Evolutionary conservation across 176 grass and related monocot species (phyloP).

Genomic region (Poa pratensis): DNA sequence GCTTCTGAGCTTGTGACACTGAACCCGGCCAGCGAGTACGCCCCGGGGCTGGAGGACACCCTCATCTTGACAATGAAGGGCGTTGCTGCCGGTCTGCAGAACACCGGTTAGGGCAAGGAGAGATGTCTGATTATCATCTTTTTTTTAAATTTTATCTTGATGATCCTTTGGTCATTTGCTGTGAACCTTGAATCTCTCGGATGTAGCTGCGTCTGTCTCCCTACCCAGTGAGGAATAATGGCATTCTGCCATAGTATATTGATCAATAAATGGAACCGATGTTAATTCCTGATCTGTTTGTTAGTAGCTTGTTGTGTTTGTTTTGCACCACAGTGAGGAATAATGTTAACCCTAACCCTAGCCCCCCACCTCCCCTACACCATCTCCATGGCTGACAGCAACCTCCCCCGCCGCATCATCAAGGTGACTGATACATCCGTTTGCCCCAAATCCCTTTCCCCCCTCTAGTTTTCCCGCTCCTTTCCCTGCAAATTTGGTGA

Average conservation of each 20-base stretch:
- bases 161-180: not conserved
- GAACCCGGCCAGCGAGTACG: conserved; percentile 70
- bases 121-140: not conserved
- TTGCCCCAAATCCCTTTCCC: not conserved
- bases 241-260: conserved; percentile 1
- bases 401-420: conserved; percentile 95
- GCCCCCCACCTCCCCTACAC: not conserved
- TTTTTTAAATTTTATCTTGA: conserved; percentile 35
- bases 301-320: not conserved
- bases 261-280: conserved; percentile 5
- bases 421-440: conserved; percentile 52
- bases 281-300: not conserved
- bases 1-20: conserved; percentile 76
- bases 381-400: conserved; percentile 87
- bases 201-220: not conserved
- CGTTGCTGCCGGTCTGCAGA: conserved; percentile 79
- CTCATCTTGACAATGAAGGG: conserved; percentile 93
- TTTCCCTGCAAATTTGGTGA: conserved; percentile 33
- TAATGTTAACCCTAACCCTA: conserved; percentile 53
- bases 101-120: conserved; percentile 58
- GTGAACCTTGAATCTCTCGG: conserved; percentile 10
- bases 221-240: conserved; percentile 22
- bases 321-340: too few species aligned
- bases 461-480: not conserved
- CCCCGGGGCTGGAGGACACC: conserved; percentile 77